Evolutionary conservation across 495 filamentous ascomycete genomes (phyloP).

Genomic region (Xylaria venustula): DNA sequence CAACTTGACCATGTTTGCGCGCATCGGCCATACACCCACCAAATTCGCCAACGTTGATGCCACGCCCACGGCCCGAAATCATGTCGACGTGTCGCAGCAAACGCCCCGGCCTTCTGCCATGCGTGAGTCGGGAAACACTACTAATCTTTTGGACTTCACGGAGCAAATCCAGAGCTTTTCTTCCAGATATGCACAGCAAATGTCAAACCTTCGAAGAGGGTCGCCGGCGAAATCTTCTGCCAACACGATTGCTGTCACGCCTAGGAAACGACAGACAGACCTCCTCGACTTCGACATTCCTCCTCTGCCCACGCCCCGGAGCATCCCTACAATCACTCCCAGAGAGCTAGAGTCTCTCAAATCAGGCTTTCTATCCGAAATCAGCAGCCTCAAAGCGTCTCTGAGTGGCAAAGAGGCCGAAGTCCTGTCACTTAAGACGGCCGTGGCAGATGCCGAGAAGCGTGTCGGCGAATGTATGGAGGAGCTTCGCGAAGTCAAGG

Average conservation of each 20-base stretch:
- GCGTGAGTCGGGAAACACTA: slow-evolving; percentile 52
- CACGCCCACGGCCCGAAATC: slow-evolving; percentile 26
- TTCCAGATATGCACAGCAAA: slow-evolving; percentile 43
- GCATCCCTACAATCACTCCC: slow-evolving; percentile 84
- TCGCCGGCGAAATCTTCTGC: slow-evolving; percentile 12
- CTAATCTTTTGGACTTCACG: slow-evolving; percentile 83
- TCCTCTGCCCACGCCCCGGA: slow-evolving; percentile 83
- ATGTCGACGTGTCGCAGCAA: slow-evolving; percentile 44
- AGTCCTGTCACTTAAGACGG: slow-evolving; percentile 75
- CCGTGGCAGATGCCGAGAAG: slow-evolving; percentile 84
- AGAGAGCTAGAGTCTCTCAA: slow-evolving; percentile 91
- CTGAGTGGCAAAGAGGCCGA: slow-evolving; percentile 91
- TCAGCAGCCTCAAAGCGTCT: slow-evolving; percentile 83
- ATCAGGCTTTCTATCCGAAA: slow-evolving; percentile 82
- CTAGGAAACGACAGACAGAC: slow-evolving; percentile 44
- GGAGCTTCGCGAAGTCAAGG: slow-evolving; percentile 70
- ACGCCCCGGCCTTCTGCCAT: slow-evolving; percentile 49
- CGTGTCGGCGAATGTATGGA: slow-evolving; percentile 86
- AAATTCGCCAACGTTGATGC: slow-evolving; percentile 35
- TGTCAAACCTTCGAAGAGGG: slow-evolving; percentile 17
- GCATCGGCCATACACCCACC: slow-evolving; percentile 57
- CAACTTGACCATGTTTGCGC: slow-evolving; percentile 83
- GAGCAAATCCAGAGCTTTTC: slow-evolving; percentile 61
- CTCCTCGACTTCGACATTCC: slow-evolving; percentile 94
- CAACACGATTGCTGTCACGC: slow-evolving; percentile 29